These are phyloP conservation scores for Yamadazyma taylorii DNA, from an alignment of 1,139 yeast genomes.

Conservation along the genomic window DNA sequence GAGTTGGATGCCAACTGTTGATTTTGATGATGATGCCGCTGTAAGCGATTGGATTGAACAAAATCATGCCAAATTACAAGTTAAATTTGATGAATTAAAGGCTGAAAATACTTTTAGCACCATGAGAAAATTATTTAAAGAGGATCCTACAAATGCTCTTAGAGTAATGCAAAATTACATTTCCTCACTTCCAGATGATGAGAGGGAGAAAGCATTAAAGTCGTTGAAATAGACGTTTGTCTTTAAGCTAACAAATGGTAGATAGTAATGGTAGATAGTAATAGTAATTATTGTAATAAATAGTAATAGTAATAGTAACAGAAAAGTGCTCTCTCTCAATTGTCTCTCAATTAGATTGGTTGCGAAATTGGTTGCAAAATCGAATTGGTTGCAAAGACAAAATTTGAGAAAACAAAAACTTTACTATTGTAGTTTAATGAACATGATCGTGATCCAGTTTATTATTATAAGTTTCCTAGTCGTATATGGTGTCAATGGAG, in stretches of 20 bases:
- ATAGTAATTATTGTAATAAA: no score
- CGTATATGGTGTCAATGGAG: not conserved
- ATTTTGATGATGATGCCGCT: slow-evolving; percentile 69
- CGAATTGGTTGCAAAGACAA: not conserved
- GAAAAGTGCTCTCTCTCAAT: no score
- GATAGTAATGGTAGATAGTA: no score
- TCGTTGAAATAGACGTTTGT: slow-evolving; percentile 33
- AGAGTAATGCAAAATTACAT: slow-evolving; percentile 63
- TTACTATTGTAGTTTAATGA: no score
- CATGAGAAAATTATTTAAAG: slow-evolving; percentile 58
- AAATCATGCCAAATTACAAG: slow-evolving; percentile 63
- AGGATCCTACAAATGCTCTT: slow-evolving; percentile 54
- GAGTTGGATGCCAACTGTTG: slow-evolving; percentile 82
- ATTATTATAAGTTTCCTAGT: no score
- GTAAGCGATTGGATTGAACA: slow-evolving; percentile 88
- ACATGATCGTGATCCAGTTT: no score
- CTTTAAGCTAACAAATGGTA: no score
- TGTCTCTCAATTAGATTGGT: no score
- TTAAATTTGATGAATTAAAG: slow-evolving; percentile 63
- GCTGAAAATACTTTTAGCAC: slow-evolving; percentile 62
- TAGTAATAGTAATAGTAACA: no score
- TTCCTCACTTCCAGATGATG: slow-evolving; percentile 46
- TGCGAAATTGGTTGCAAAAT: not conserved
- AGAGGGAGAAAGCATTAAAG: slow-evolving; percentile 55
- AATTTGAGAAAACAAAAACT: no score